Base-by-base conservation (phyloP, 1,139 yeast genomes). In the Yamadazyma dushanensis region DNA sequence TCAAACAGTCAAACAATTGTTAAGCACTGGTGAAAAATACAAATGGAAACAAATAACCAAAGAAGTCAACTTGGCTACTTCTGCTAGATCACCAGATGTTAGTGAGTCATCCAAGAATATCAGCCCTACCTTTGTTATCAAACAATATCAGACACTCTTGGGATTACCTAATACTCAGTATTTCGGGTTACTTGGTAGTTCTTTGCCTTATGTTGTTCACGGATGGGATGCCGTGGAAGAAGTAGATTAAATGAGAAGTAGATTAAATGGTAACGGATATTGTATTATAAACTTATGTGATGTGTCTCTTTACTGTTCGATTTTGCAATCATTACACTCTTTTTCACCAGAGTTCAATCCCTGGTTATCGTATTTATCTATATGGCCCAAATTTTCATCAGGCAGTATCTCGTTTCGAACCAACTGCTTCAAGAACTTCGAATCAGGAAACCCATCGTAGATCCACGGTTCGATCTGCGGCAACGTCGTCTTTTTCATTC, bases 21-120 rank as follows among this genome's bases (percentile, higher is more conserved):
- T 69, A 34, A 55, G 57, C 16, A 60, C 69, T 1, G 74, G 73
- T 5, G 75, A 69, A 40, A 69, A 69, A 42, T 63, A 65, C 50
- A 69, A 69, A 46, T 69, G 75, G 75, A 69, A 69, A 46, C 72
- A 66, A 46, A 65, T 69, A 43, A 69, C 75, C 30, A 67, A 64
- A 46, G 73, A 67, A 38, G 66, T 69, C 35, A 69, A 69, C 45
- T 43, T 43, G 34, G 39, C 32, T 13, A 42, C 48, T 13, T 37
- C 44, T 16, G 38, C 37, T 14, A 40, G 41, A 26, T 25, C 26
- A 30, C 29, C 37, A n/a, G 41, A 36, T 8, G 24, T n/a, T 13
- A 41, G 41, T 6, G 36, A 38, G 10, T 49, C 43, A 17, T 45
- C 53, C 14, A 66, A 66, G 40, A 69, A 69, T 38, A 68, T 69